Percentiles rank a stretch among this genome's conserved stretches.
Conservation (phyloP, 208 protist genomes). For the Trypanosoma caninum region DNA sequence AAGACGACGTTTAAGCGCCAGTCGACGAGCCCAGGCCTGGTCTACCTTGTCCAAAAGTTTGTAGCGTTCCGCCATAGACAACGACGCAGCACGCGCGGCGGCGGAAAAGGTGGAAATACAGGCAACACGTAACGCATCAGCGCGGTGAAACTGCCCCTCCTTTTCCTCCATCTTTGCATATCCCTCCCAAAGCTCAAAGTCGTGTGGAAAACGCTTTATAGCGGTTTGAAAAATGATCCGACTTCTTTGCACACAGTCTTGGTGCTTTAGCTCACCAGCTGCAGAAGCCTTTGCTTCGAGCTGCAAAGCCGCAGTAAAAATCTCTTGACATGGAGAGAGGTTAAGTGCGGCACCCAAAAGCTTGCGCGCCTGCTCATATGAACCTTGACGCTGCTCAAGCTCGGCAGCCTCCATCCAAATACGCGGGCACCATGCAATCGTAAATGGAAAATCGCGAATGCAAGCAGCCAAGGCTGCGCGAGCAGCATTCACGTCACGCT, state of each 20-base stretch:
- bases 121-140: constrained; percentile 51
- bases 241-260: constrained; percentile 26
- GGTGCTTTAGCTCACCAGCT: constrained; percentile 9
- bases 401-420: constrained; percentile 78
- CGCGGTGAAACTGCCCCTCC: constrained; percentile 43
- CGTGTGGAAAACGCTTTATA: constrained; percentile 56
- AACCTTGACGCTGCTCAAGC: constrained; percentile 61
- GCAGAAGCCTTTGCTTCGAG: constrained; percentile 39
- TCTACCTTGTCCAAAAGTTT: constrained; percentile 64
- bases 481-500: constrained; percentile 31
- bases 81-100: constrained; percentile 29
- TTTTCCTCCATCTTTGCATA: constrained; percentile 80
- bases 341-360: constrained; percentile 57
- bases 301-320: constrained; percentile 38
- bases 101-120: constrained; percentile 50
- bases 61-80: constrained; percentile 71
- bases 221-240: constrained; percentile 46
- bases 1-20: constrained; percentile 48
- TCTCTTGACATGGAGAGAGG: constrained; percentile 37
- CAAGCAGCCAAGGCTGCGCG: constrained; percentile 44
- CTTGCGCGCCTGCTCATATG: constrained; percentile 45
- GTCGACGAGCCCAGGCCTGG: constrained; percentile 51
- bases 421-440: constrained; percentile 47
- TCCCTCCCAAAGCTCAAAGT: constrained; percentile 58
- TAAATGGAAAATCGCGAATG: constrained; percentile 75